phyloP scores from a whole-genome alignment of 106 monocot species.

The Narthecium ossifragum region DNA sequence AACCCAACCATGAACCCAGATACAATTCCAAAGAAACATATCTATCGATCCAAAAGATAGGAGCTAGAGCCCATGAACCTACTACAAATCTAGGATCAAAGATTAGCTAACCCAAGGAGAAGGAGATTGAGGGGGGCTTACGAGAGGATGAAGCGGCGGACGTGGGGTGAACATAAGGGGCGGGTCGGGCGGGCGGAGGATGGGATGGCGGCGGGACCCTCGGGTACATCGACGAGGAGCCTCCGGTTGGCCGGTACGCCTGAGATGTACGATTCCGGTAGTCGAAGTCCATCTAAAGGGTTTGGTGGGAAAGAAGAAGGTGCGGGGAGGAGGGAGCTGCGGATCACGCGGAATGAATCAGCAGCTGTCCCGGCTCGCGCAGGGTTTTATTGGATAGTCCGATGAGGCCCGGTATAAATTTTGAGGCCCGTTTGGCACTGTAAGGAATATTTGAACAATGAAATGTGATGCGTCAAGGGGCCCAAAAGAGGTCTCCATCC shows the following conservation, averaged over 20 bases:
- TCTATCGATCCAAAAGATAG: neutral
- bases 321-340: too few species aligned
- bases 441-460: too few species aligned
- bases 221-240: slow-evolving; percentile 16
- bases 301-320: too few species aligned
- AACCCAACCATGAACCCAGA: neutral
- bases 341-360: too few species aligned
- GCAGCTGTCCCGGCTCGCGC: too few species aligned
- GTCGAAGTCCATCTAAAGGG: slow-evolving; percentile 58
- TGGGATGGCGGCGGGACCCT: slow-evolving; percentile 12
- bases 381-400: too few species aligned
- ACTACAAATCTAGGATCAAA: neutral
- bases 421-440: too few species aligned
- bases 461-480: too few species aligned
- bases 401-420: too few species aligned
- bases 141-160: slow-evolving; percentile 11
- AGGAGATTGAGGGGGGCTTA: neutral
- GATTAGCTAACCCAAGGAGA: too few species aligned
- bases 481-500: too few species aligned
- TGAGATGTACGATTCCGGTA: slow-evolving; percentile 26
- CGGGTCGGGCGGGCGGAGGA: slow-evolving; percentile 6
- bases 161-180: slow-evolving; percentile 18
- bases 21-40: neutral
- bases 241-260: slow-evolving; percentile 4
- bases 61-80: neutral